These are phyloP conservation scores for Penicillium malachiteum DNA, from an alignment of 495 filamentous ascomycete species.

Conservation along the genomic window DNA sequence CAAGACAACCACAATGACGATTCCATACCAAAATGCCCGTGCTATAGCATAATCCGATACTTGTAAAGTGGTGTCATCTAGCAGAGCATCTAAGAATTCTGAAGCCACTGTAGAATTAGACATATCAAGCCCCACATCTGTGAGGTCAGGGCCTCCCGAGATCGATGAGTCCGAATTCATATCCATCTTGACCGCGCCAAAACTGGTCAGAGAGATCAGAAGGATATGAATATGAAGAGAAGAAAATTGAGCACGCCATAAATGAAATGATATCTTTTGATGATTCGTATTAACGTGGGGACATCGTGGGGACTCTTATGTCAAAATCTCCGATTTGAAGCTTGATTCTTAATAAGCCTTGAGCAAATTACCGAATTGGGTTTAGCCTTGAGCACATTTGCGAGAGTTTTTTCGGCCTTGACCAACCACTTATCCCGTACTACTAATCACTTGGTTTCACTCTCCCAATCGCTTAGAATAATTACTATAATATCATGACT, in stretches of 20 bases:
- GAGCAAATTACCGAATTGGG: neutral
- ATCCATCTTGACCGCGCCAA: neutral
- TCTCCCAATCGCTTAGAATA: neutral
- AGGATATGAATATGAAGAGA: neutral
- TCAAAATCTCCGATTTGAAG: neutral
- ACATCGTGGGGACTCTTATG: neutral
- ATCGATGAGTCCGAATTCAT: slow-evolving; percentile 10
- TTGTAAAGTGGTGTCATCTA: slow-evolving; percentile 7
- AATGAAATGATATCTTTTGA: neutral
- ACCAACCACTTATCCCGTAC: neutral
- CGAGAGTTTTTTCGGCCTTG: neutral
- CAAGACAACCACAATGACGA: slow-evolving; percentile 8
- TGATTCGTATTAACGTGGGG: no score
- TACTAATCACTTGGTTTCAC: no score
- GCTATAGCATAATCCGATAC: slow-evolving; percentile 6
- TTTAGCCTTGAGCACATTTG: slow-evolving; percentile 4
- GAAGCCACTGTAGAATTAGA: slow-evolving; percentile 12
- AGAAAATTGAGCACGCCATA: neutral
- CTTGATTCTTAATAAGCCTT: neutral
- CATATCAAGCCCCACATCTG: slow-evolving; percentile 11
- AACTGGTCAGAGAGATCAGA: neutral
- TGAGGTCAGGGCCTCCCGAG: slow-evolving; percentile 14
- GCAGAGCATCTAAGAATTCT: slow-evolving; percentile 6
- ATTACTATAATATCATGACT: no score
- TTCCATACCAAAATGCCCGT: slow-evolving; percentile 13